Conservation (phyloP, 2,329 filamentous ascomycete species). For the Neodidymelliopsis sp. region DNA sequence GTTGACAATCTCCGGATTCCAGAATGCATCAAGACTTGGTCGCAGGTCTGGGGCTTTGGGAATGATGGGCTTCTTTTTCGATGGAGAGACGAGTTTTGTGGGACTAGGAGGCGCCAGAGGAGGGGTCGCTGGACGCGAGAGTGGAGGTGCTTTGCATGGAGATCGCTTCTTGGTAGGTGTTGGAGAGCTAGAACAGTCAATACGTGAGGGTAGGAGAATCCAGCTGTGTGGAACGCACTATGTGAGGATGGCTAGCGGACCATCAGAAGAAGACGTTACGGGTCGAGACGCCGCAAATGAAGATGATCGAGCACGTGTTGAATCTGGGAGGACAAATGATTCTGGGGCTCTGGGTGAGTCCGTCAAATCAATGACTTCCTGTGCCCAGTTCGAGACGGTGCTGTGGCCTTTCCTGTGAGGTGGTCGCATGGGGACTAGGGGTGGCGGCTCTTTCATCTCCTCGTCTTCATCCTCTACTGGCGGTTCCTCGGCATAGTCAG, state of each 20-base stretch:
- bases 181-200: slow-evolving; percentile 32
- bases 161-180: slow-evolving; percentile 45
- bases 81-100: slow-evolving; percentile 47
- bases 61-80: slow-evolving; percentile 44
- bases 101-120: slow-evolving; percentile 37
- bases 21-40: slow-evolving; percentile 50
- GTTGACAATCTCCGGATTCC: slow-evolving; percentile 47
- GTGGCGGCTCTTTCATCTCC: slow-evolving; percentile 11
- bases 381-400: slow-evolving; percentile 40
- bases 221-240: slow-evolving; percentile 31
- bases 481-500: slow-evolving; percentile 29
- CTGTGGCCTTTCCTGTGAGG: slow-evolving; percentile 36
- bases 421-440: slow-evolving; percentile 31
- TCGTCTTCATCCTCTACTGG: slow-evolving; percentile 10
- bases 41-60: slow-evolving; percentile 39
- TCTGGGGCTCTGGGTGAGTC: slow-evolving; percentile 34
- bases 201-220: neutral
- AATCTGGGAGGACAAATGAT: slow-evolving; percentile 29
- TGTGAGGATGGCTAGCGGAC: slow-evolving; percentile 37
- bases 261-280: slow-evolving; percentile 38
- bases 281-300: slow-evolving; percentile 41
- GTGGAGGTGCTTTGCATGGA: slow-evolving; percentile 43
- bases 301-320: slow-evolving; percentile 28
- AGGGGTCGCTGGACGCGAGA: slow-evolving; percentile 43
- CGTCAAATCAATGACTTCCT: slow-evolving; percentile 45